Evolutionary conservation across 2,329 filamentous ascomycete species (phyloP).

Genomic region (Leptographium wingfieldii): DNA sequence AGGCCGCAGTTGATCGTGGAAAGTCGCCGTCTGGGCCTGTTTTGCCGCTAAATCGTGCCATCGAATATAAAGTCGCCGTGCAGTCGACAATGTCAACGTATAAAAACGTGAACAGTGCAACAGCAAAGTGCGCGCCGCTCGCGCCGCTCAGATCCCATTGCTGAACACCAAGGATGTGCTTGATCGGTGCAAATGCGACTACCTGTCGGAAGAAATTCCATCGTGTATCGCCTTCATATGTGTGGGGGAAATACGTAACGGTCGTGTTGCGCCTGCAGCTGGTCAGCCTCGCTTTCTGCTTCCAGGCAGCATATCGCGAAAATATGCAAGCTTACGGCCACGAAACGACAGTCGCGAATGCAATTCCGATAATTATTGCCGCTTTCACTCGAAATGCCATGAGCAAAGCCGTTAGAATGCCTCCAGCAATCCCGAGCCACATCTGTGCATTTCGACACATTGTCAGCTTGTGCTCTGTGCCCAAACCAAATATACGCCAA

Average conservation of each 20-base stretch:
- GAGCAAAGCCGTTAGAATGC: constrained; percentile 66
- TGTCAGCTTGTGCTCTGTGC: constrained; percentile 10
- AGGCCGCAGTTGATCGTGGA: constrained; percentile 70
- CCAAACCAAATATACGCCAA: neutral
- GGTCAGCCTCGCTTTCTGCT: neutral
- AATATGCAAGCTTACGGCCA: constrained; percentile 46
- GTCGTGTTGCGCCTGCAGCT: constrained; percentile 31
- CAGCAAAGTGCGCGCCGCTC: constrained; percentile 48
- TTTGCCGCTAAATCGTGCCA: constrained; percentile 59
- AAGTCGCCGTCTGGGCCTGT: constrained; percentile 59
- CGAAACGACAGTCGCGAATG: constrained; percentile 58
- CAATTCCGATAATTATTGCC: constrained; percentile 61
- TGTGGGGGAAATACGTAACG: constrained; percentile 63
- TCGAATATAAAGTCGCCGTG: constrained; percentile 68
- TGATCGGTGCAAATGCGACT: constrained; percentile 58
- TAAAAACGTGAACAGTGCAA: constrained; percentile 64
- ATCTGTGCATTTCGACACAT: constrained; percentile 29
- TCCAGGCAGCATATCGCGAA: neutral
- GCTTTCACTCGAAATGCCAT: constrained; percentile 69
- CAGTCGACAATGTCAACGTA: constrained; percentile 72
- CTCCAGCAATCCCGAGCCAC: constrained; percentile 77
- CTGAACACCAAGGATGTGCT: constrained; percentile 47
- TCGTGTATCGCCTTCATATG: constrained; percentile 45
- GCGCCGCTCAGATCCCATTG: constrained; percentile 49
- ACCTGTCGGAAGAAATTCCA: constrained; percentile 65